A percentile compares a stretch with the other conserved stretches of the same genome.
Conservation (phyloP, 2,329 filamentous ascomycete species). For the Lachnellula occidentalis region DNA sequence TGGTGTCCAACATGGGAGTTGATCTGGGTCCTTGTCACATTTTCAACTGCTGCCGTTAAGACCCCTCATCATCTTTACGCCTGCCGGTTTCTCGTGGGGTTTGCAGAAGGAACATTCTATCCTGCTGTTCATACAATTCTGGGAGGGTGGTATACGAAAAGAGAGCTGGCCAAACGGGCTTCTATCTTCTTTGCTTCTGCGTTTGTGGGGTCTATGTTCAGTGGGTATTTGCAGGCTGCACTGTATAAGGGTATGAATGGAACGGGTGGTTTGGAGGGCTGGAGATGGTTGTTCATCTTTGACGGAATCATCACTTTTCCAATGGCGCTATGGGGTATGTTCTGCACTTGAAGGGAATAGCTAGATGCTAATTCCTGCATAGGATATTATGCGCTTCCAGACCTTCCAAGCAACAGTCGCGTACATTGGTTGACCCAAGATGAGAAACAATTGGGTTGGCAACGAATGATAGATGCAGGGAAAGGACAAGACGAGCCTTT, state of each 20-base stretch:
- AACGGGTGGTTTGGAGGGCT: slow-evolving; percentile 32
- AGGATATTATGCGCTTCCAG: slow-evolving; percentile 17
- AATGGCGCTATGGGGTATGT: slow-evolving; percentile 26
- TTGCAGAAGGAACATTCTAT: slow-evolving; percentile 41
- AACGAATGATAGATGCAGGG: slow-evolving; percentile 16
- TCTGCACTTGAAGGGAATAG: background rate
- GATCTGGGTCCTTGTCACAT: slow-evolving; percentile 50
- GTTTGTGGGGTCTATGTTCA: slow-evolving; percentile 36
- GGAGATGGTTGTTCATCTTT: slow-evolving; percentile 40
- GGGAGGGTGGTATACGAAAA: slow-evolving; percentile 37
- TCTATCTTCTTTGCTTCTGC: slow-evolving; percentile 37
- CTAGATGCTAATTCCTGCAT: background rate
- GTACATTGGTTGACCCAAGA: slow-evolving; percentile 14
- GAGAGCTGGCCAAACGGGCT: slow-evolving; percentile 37
- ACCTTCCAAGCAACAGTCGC: slow-evolving; percentile 19
- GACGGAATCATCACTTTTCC: slow-evolving; percentile 28
- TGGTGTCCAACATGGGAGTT: slow-evolving; percentile 53
- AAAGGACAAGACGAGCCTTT: slow-evolving; percentile 17
- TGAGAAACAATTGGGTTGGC: slow-evolving; percentile 11
- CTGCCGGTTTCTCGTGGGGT: slow-evolving; percentile 48
- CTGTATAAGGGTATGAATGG: slow-evolving; percentile 37
- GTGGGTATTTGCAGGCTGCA: slow-evolving; percentile 38
- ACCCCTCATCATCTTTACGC: slow-evolving; percentile 45
- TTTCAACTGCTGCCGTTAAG: slow-evolving; percentile 47
- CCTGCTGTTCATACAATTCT: slow-evolving; percentile 32